Evolutionary conservation across 1,139 yeast species (phyloP), one percentile per base, ranked within the genome.

Genomic region (Kodamaea derodonti): DNA sequence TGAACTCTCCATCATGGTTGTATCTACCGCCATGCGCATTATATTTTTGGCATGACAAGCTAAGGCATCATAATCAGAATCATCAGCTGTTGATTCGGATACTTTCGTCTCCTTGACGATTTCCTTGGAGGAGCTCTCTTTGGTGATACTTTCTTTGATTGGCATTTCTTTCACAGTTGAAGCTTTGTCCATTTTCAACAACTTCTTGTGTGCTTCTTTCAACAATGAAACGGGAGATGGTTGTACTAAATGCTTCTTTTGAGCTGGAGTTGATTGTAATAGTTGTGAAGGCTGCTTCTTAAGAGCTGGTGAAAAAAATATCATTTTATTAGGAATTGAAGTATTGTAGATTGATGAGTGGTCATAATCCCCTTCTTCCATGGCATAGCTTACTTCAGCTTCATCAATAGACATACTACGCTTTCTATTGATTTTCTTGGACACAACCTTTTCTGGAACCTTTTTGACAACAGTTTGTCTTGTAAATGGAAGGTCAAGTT

Each of bases 11-110:
- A 69, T 52, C 68, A 69, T 64, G 2, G 75, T 69, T 16, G 74
- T 62, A 39, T 69, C 75, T 30, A 69, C 69, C 2, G 75, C 75
- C 75, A 69, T 67, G 24, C 71, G 55, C 60, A 69, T 56, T 38
- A 69, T 69, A 33, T 66, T 66, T 35, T 67, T 70, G 2, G 75
- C 75, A 43, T 69, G 75, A 38, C 75, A 69, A 9, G 75, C 75
- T 42, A 69, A 60, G 27, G 62, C 61, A 42, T 69, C 75, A 31
- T 56, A 58, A 27, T 58, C 65, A 1, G 60, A 52, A 14, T 52
- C 56, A 17, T 55, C 63, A 5, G 31, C 47, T 3, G 23, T 36
- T 18, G 24, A 34, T 35, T 20, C 35, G 29, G 32, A 41, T 36
- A 11, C 36, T 30, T 39, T 23, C 17, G 20, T 8, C 13, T 8